phyloP scores from a whole-genome alignment of 306 rosid genomes.

The Sicyos edulis region DNA sequence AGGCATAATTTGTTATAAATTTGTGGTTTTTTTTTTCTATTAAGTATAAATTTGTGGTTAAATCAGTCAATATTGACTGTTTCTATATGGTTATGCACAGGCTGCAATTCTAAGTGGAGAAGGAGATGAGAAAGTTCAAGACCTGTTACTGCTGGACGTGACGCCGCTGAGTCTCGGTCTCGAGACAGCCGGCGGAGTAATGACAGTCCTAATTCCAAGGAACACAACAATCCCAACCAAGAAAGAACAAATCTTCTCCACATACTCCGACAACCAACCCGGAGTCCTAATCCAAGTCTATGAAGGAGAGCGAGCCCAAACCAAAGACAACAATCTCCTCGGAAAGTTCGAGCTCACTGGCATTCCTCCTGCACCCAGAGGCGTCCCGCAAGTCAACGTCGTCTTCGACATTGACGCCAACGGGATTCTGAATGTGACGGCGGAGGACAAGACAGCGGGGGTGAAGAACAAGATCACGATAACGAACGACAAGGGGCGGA shows the following conservation, averaged over 20 bases:
- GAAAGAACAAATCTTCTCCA: conserved; percentile 74
- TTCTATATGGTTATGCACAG: background rate
- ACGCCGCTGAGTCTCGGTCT: conserved; percentile 65
- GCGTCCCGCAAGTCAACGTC: conserved; percentile 72
- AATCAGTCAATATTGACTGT: background rate
- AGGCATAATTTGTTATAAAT: no score
- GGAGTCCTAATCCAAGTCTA: conserved; percentile 81
- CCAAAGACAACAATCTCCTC: conserved; percentile 63
- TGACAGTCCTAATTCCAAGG: conserved; percentile 69
- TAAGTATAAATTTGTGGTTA: no score
- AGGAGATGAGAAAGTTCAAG: conserved; percentile 70
- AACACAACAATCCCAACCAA: conserved; percentile 77
- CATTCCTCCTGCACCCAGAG: conserved; percentile 78
- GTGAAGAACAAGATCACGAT: conserved; percentile 85
- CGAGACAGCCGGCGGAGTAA: conserved; percentile 78
- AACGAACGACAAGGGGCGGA: conserved; percentile 69
- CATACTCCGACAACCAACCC: conserved; percentile 73
- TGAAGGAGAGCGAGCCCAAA: conserved; percentile 72
- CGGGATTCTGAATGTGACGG: conserved; percentile 63
- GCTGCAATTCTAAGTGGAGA: conserved; percentile 72
- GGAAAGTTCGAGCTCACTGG: conserved; percentile 75
- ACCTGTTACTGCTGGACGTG: conserved; percentile 63
- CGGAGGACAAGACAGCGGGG: conserved; percentile 79
- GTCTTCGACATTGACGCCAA: conserved; percentile 69
- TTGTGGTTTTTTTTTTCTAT: no score